Conservation (phyloP, 257 asterid genomes). For the Petrea volubilis region DNA sequence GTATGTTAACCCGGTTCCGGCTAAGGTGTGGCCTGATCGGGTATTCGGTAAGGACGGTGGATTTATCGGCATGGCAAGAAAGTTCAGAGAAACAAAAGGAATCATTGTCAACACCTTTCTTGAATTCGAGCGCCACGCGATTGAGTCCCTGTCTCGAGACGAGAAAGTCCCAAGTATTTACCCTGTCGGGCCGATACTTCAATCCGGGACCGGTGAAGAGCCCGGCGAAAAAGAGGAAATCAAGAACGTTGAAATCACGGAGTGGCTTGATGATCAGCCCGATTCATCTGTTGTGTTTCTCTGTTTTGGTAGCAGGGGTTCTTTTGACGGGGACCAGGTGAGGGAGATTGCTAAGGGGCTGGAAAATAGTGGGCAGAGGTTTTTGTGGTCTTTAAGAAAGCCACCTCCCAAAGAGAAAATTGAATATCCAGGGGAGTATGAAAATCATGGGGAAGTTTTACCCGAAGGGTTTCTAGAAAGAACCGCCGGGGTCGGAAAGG, state of each 20-base stretch:
- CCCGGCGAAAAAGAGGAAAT: not conserved
- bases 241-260: not conserved
- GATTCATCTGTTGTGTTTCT: conserved; percentile 36
- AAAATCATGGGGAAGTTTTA: conserved; percentile 15
- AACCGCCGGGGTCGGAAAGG: conserved; percentile 24
- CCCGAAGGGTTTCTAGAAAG: conserved; percentile 40
- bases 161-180: conserved; percentile 29
- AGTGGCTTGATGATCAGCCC: conserved; percentile 43
- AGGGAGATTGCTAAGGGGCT: conserved; percentile 36
- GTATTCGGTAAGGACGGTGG: conserved; percentile 3
- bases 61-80: not conserved
- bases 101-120: conserved; percentile 38
- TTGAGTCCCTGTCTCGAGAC: conserved; percentile 18
- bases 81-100: conserved; percentile 31
- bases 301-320: conserved; percentile 41
- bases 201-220: not conserved
- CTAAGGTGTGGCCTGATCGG: not conserved
- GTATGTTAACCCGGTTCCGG: not conserved
- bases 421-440: conserved; percentile 24
- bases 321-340: conserved; percentile 28
- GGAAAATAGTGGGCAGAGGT: conserved; percentile 34
- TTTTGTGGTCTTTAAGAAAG: conserved; percentile 45
- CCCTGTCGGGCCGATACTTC: conserved; percentile 41
- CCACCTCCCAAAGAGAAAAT: conserved; percentile 19
- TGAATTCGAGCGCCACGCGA: conserved; percentile 31